Base-by-base conservation (phyloP, 768 basidiomycete species). In the Lyophyllum atratum region DNA sequence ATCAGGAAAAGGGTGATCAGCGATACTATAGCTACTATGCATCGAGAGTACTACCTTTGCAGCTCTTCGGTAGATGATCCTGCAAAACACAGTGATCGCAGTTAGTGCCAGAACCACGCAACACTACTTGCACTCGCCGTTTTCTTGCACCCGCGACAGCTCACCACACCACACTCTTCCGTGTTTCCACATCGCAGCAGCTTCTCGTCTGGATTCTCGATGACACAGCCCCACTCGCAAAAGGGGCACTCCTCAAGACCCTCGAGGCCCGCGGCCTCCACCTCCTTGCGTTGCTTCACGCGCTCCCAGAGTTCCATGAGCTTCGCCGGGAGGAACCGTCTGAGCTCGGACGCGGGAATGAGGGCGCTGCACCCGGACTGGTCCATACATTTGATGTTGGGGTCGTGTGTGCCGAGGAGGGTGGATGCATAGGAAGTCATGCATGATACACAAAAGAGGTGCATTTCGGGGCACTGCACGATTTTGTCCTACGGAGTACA, bases 241-340 rank as follows among this genome's bases (percentile, higher is more conserved):
- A 88, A 92, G 4, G 95, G 95, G 68, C 95, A 97, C 63, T 90
- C 90, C 69, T 95, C 93, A 12, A 96, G 76, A 4, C 85, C 85
- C 45, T 92, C 91, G 33, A 97, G 66, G 1, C 80, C 85, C 17
- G 94, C 94, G 0, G 80, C 83, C 55, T 89, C 85, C 29, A 96
- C 84, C 61, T 93, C 91, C 68, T 90, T 89, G 34, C 82, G 83
- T 66, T 91, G 90, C 60, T 84, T 83, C 26, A 94, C 82, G 26
- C 88, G 80, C 55, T 90, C 83, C 63, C 89, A 94, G 11, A 94
- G 75, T 25, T 74, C 77, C 59, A 89, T 75, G 4, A 92, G 78
- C 67, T 89, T 92, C 4, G 73, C 68, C 1, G 86, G 73, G 6
- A 96, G 80, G 64, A 89, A 81, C 1, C 90, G 84, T 28, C 68